Conservation (phyloP, 2,329 filamentous ascomycete species). For the Monosporascus sp. region DNA sequence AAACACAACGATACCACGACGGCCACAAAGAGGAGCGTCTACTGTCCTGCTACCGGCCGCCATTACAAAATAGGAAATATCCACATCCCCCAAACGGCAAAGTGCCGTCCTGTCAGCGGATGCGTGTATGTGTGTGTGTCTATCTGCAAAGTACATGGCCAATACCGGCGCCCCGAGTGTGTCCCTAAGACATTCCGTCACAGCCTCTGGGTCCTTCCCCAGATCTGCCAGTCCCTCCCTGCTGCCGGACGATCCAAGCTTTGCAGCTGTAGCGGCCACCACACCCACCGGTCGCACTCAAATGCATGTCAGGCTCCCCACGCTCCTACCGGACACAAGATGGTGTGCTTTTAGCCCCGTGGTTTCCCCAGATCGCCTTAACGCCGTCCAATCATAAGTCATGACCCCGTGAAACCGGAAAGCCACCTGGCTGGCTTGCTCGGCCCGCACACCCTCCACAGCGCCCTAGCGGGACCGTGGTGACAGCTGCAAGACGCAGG, state of each 20-base stretch:
- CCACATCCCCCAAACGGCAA: constrained; percentile 30
- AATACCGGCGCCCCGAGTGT: constrained; percentile 25
- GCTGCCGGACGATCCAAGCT: constrained; percentile 14
- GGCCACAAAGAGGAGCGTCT: constrained; percentile 9
- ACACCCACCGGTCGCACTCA: constrained; percentile 22
- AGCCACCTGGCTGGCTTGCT: constrained; percentile 16
- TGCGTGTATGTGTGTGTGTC: constrained; percentile 15
- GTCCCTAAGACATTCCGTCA: constrained; percentile 20
- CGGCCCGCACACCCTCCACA: constrained; percentile 18
- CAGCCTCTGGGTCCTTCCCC: constrained; percentile 8
- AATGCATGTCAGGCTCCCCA: constrained; percentile 17
- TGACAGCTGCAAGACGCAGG: constrained; percentile 26
- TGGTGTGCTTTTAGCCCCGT: constrained; percentile 42
- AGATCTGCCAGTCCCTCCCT: constrained; percentile 10
- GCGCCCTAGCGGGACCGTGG: constrained; percentile 20
- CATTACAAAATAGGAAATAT: constrained; percentile 32
- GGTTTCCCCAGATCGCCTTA: constrained; percentile 27
- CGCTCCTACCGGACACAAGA: constrained; percentile 23
- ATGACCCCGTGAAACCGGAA: constrained; percentile 42
- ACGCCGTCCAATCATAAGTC: constrained; percentile 50
- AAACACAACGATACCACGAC: constrained; percentile 15
- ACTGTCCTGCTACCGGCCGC: constrained; percentile 14
- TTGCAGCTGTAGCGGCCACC: constrained; percentile 18
- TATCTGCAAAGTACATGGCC: constrained; percentile 22
- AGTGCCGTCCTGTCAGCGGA: constrained; percentile 20